Conservation (phyloP, 1,284 basidiomycete genomes). For the Ustilago cynodontis region DNA sequence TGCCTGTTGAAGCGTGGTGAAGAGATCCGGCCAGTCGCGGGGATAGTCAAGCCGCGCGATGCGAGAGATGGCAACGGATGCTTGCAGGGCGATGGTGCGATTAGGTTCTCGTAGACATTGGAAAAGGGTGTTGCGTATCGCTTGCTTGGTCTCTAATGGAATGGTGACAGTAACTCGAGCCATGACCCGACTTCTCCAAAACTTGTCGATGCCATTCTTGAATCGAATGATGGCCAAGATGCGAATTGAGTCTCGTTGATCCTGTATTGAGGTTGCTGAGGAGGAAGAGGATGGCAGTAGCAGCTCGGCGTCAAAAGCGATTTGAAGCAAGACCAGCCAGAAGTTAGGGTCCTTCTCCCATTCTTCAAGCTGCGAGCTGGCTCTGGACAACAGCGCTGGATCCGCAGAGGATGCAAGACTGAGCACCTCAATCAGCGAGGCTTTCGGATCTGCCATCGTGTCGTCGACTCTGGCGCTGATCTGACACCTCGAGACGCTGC, state of each 20-base stretch:
- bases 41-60: slow-evolving; percentile 67
- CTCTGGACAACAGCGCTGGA: slow-evolving; percentile 31
- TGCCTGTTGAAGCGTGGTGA: slow-evolving; percentile 55
- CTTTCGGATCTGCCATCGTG: slow-evolving; percentile 35
- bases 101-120: slow-evolving; percentile 62
- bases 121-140: slow-evolving; percentile 56
- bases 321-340: slow-evolving; percentile 60
- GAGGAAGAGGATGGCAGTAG: slow-evolving; percentile 18
- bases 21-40: slow-evolving; percentile 63
- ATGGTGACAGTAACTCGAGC: slow-evolving; percentile 59
- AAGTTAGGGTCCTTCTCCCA: slow-evolving; percentile 60
- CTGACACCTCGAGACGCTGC: neutral
- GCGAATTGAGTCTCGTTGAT: slow-evolving; percentile 43
- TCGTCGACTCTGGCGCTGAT: neutral
- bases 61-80: slow-evolving; percentile 60
- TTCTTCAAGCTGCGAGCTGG: slow-evolving; percentile 52
- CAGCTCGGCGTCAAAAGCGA: slow-evolving; percentile 55
- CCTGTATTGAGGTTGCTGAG: slow-evolving; percentile 13
- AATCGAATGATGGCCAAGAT: slow-evolving; percentile 67
- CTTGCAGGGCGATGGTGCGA: slow-evolving; percentile 62
- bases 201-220: slow-evolving; percentile 68
- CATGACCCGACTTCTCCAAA: slow-evolving; percentile 64
- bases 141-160: slow-evolving; percentile 54
- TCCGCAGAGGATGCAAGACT: slow-evolving; percentile 43
- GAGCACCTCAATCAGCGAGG: slow-evolving; percentile 46